These are phyloP conservation scores for Apiotrichum mycotoxinovorans DNA, from an alignment of 1,284 basidiomycete species.

Conservation along the genomic window DNA sequence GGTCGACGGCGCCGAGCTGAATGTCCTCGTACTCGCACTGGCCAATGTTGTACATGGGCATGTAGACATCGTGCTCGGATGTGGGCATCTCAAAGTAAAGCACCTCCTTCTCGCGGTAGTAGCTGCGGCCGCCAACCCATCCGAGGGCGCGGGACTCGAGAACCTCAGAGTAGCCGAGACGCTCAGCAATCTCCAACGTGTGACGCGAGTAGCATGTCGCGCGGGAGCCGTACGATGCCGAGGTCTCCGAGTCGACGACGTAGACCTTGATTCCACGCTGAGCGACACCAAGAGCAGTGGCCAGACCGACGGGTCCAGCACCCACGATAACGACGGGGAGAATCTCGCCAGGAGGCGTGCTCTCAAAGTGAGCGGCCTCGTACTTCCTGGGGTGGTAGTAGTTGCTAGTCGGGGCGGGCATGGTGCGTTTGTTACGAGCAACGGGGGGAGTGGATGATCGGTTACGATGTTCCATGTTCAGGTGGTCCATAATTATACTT, in stretches of 20 bases:
- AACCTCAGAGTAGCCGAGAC: slow-evolving; percentile 16
- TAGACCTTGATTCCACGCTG: slow-evolving; percentile 18
- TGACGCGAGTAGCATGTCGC: slow-evolving; percentile 23
- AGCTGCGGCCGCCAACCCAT: slow-evolving; percentile 17
- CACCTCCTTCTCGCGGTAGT: slow-evolving; percentile 19
- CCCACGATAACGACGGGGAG: slow-evolving; percentile 18
- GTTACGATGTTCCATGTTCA: background rate
- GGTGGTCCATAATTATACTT: background rate
- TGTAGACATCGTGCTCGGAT: slow-evolving; percentile 2
- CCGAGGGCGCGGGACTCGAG: slow-evolving; percentile 13
- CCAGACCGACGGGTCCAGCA: slow-evolving; percentile 19
- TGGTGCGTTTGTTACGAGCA: background rate
- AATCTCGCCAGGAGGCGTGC: slow-evolving; percentile 8
- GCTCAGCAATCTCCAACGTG: slow-evolving; percentile 19
- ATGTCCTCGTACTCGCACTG: slow-evolving; percentile 24
- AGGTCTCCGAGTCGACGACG: slow-evolving; percentile 14
- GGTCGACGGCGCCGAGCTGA: slow-evolving; percentile 10
- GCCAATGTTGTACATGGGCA: slow-evolving; percentile 22
- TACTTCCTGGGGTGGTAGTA: slow-evolving; percentile 17
- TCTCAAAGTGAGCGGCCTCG: slow-evolving; percentile 13
- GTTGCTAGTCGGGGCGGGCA: slow-evolving; percentile 6
- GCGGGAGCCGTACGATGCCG: slow-evolving; percentile 19
- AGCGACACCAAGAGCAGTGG: slow-evolving; percentile 13
- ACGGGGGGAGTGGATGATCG: background rate
- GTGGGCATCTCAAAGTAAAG: slow-evolving; percentile 21